Base-by-base conservation (phyloP, 2,329 filamentous ascomycete genomes). In the Hymenoscyphus albidus region DNA sequence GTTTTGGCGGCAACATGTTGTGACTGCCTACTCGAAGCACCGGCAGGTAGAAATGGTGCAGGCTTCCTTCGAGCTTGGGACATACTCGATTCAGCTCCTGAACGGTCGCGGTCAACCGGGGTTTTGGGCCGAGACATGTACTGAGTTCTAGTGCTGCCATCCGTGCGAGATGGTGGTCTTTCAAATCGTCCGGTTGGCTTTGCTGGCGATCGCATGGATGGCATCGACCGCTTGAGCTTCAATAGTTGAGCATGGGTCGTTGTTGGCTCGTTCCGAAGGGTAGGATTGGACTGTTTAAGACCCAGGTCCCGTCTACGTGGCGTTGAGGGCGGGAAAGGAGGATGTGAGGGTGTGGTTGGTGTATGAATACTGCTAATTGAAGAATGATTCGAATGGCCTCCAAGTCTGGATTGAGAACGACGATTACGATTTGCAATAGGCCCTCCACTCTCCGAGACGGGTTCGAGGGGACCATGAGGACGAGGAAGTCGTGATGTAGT, bases 371-470 rank as follows among this genome's bases (percentile, higher is more conserved):
- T 85, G 69, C 86, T 83, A 16, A 88, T 77, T 18, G 90, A 92
- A 13, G 88, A 88, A 70, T 92, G 88, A 16, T 87, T 78, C 12
- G 87, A 85, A 75, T 93, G 89, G 7, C 86, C 85, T 13, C 86
- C 86, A 35, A 91, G 75, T 63, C 89, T 84, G 2, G 89, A 91
- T 65, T 86, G 85, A 54, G 89, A 86, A 68, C 87, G 82, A 64
- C 86, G 84, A 68, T 81, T 82, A 16, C 80, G 79, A 66, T 83
- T 85, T 54, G 81, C 79, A 58, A 90, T 84, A 22, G 91, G 86
- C 3, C 88, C 92, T 60, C 93, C 93, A 69, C 88, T 93, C 78
- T 98, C 94, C 48, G 92, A 96, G 5, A 98, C 93, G 27, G 94
- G 93, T 74, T 96, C 94, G n/a, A 98, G 83, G 18, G 89, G 88